Base-by-base conservation (phyloP, 1,139 yeast species). In the Scheffersomyces illinoinensis region DNA sequence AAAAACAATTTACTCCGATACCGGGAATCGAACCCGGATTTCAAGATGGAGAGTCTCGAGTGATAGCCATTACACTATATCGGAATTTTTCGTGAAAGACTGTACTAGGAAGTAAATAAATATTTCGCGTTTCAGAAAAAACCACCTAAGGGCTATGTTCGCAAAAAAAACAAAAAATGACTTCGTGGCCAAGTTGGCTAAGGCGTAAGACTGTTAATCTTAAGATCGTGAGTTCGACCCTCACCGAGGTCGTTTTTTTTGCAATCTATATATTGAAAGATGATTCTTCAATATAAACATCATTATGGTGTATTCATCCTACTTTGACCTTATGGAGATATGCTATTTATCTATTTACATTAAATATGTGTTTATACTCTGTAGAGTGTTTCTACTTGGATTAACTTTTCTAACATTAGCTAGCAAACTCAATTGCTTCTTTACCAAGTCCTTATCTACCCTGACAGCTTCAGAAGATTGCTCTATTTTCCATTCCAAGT, bases 311-410 rank as follows among this genome's bases (percentile, higher is more conserved):
- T 7, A 3, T 26, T 10, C 33, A 26, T 4, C 2, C 33, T 26
- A 7, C 6, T 4, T 7, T 4, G 33, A 4, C 33, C 12, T 2
- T 33, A 17, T 33, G 43, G 10, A 33, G 10, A 33, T 33, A 33
- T 14, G 43, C 4, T 33, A 10, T 69, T 55, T 68, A 62, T 46
- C 18, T 33, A 46, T 48, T 26, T 52, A 50, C 73, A 74, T 72
- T 54, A 85, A 62, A 62, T 67, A 81, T 14, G 83, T 72, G 63
- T 87, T 87, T 4, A 88, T 81, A 58, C 89, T 83, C 64, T 90
- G 95, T 51, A 91, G 74, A 0, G 96, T 89, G 33, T 90, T 86
- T 57, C 97, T 76, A 60, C 93, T 87, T 0, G 97, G 97, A 61
- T 91, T 90, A 8, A 85, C 85, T 53, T 81, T 83, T 23, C 80